These are phyloP conservation scores for Hysterium pulicare DNA, from an alignment of 2,329 filamentous ascomycete genomes.

Conservation along the genomic window DNA sequence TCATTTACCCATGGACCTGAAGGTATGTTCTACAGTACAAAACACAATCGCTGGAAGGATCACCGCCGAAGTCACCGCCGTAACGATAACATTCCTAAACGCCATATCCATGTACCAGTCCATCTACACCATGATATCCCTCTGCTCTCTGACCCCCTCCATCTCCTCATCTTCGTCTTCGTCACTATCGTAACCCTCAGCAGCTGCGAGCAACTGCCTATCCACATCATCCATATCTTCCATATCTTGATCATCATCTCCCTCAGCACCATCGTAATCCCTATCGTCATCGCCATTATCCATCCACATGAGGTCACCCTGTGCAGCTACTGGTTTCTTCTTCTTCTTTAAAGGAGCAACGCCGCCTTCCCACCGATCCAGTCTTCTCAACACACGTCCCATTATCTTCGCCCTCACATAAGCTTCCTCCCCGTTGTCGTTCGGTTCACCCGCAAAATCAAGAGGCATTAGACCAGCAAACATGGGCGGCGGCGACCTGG, in stretches of 20 bases:
- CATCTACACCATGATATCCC: no score
- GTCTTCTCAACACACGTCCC: constrained; percentile 59
- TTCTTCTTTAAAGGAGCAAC: constrained; percentile 17
- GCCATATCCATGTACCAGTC: no score
- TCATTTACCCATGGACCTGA: no score
- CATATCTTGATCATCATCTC: constrained; percentile 7
- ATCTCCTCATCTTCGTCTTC: constrained; percentile 32
- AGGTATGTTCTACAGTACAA: no score
- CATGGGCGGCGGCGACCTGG: constrained; percentile 26
- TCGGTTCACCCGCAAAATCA: constrained; percentile 52
- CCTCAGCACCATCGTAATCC: constrained; percentile 8
- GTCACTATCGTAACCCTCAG: constrained; percentile 20
- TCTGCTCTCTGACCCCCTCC: constrained; percentile 12
- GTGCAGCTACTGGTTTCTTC: constrained; percentile 3
- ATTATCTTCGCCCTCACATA: constrained; percentile 64
- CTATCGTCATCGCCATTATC: constrained; percentile 31
- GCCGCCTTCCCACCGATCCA: constrained; percentile 66
- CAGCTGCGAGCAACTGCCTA: constrained; percentile 7
- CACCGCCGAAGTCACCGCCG: no score
- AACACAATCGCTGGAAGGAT: no score
- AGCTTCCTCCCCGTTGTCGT: constrained; percentile 75
- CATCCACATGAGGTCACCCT: constrained; percentile 12
- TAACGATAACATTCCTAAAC: no score
- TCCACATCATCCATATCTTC: constrained; percentile 16
- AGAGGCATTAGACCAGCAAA: constrained; percentile 59